Percentiles rank a stretch among this genome's conserved stretches.
Evolutionary conservation across 73 alveolate species (phyloP).

Genomic region (Stentor roeselii): DNA sequence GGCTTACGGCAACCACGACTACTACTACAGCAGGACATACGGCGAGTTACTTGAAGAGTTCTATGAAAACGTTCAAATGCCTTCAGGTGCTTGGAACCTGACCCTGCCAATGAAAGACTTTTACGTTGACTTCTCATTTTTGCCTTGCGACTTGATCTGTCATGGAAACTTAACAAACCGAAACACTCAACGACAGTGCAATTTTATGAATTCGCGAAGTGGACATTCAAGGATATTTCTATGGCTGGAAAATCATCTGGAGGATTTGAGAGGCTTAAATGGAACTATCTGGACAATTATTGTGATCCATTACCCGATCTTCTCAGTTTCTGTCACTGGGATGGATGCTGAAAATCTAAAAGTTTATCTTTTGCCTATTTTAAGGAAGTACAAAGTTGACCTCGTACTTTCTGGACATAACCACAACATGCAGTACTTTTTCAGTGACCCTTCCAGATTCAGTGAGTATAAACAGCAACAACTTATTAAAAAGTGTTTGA

Average conservation of each 20-base stretch:
- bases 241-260: background rate
- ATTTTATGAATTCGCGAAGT: background rate
- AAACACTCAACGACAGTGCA: background rate
- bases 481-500: background rate
- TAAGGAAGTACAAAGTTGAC: background rate
- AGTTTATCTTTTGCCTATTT: background rate
- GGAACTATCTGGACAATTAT: background rate
- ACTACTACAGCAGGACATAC: background rate
- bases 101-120: background rate
- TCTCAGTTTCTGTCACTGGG: background rate
- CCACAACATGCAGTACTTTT: conserved; percentile 1
- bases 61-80: background rate
- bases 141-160: background rate
- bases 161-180: background rate
- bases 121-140: background rate
- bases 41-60: background rate
- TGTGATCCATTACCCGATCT: conserved; percentile 2
- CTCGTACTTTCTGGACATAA: background rate
- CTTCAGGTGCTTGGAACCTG: background rate
- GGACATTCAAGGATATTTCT: background rate
- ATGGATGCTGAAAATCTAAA: background rate
- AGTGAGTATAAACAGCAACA: background rate
- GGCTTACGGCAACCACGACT: conserved; percentile 19
- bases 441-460: background rate
- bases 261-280: background rate